Base-by-base conservation (phyloP, 495 filamentous ascomycete genomes). In the Penicillium psychrofluorescens region DNA sequence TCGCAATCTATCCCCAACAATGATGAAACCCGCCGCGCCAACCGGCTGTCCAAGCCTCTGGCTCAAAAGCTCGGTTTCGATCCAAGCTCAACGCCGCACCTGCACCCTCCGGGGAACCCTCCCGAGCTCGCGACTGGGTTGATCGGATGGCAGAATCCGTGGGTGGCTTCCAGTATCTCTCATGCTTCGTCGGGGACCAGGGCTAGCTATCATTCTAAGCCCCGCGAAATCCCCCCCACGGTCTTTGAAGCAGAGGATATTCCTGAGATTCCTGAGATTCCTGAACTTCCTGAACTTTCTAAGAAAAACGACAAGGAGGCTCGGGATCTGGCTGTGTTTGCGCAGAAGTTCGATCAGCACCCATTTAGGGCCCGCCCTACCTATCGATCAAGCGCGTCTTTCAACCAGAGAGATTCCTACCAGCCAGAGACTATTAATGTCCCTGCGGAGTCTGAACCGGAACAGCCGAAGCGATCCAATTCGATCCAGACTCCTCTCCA, bases 31-130 rank as follows among this genome's bases (percentile, higher is more conserved):
- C 58, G 57, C 42, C 62, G 59, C 33, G 53, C 58, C 16, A 70
- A 66, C 30, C 63, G 68, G 29, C 55, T 72, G 36, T 71, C 70
- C 22, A 75, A 75, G 35, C 68, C 71, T 13, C 57, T 61, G 15
- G 62, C 63, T 10, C 66, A 59, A 37, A 54, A 51, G 14, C 16
- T 54, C 43, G 12, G 11, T 41, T 35, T 36, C 35, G 7, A 51
- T 37, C 48, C 29, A 40, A 39, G 41, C 46, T 16, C 35, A 41
- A 40, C 39, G 28, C 38, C 49, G 6, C 28, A 29, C 1, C 29
- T 42, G 8, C 44, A 14, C 2, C 30, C 35, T 7, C 42, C 50
- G 29, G 16, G 37, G 12, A 47, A 61, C 16, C 11, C 15, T 12
- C 40, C 41, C 12, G 46, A 45, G 35, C 27, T 52, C 13, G 32